Percentiles rank a stretch among this genome's conserved stretches.
Evolutionary conservation across 2,329 filamentous ascomycete species (phyloP).

Genomic region (Aspergillus floridensis): DNA sequence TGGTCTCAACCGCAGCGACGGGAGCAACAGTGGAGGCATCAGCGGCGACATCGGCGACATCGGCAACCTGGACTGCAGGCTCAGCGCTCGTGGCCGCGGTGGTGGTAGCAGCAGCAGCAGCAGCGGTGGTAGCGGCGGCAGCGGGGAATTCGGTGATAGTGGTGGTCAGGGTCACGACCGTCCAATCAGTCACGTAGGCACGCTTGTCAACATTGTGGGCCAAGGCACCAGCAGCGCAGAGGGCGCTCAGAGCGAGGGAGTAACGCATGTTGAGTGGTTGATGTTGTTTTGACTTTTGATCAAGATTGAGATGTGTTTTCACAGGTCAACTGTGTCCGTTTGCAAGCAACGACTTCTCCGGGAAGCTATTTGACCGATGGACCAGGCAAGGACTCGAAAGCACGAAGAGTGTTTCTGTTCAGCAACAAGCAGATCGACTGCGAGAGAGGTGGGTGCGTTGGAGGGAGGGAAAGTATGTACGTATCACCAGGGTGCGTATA

Average conservation of each 20-base stretch:
- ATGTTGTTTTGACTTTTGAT: slow-evolving; percentile 8
- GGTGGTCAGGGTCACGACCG: slow-evolving; percentile 36
- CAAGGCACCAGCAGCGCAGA: slow-evolving; percentile 36
- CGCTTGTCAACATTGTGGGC: slow-evolving; percentile 37
- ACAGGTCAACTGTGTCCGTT: slow-evolving; percentile 34
- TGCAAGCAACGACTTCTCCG: slow-evolving; percentile 32
- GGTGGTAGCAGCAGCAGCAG: background rate
- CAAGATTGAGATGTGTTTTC: slow-evolving; percentile 15
- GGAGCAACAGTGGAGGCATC: slow-evolving; percentile 1
- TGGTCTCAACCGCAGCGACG: background rate
- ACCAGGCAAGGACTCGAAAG: slow-evolving; percentile 9
- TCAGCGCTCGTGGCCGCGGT: background rate
- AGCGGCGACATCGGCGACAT: background rate
- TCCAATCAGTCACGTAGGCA: slow-evolving; percentile 34
- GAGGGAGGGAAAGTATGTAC: slow-evolving; percentile 12
- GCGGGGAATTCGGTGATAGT: slow-evolving; percentile 28
- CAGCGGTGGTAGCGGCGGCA: background rate
- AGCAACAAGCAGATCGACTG: slow-evolving; percentile 37
- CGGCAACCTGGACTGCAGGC: background rate
- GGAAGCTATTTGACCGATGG: slow-evolving; percentile 30
- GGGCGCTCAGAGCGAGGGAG: slow-evolving; percentile 34
- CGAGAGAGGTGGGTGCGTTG: slow-evolving; percentile 10
- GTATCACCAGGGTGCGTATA: slow-evolving; percentile 16
- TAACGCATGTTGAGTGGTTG: slow-evolving; percentile 31
- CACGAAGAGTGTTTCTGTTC: slow-evolving; percentile 6